Conservation (phyloP, 129 eudicot species). For the Helichrysum umbraculigerum region DNA sequence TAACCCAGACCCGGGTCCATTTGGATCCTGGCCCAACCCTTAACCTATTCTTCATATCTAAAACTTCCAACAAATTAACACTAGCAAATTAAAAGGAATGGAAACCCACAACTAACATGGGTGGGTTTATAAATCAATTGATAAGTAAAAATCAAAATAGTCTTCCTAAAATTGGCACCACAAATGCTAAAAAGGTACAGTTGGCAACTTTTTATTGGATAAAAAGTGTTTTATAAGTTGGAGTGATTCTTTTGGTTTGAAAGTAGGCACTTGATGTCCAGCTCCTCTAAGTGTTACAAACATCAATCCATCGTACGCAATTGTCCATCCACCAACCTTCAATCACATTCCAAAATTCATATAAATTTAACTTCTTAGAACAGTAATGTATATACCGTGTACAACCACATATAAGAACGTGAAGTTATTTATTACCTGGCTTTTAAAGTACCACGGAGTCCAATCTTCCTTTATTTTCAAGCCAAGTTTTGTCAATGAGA, state of each 20-base stretch:
- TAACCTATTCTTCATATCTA: neutral
- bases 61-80: neutral
- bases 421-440: slow-evolving; percentile 47
- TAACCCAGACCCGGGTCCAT: no score
- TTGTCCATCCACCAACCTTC: slow-evolving; percentile 92
- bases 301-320: slow-evolving; percentile 65
- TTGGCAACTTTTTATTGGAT: slow-evolving; percentile 49
- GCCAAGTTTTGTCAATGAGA: slow-evolving; percentile 60
- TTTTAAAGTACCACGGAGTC: slow-evolving; percentile 74
- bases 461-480: slow-evolving; percentile 64
- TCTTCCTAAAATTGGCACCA: neutral
- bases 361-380: neutral
- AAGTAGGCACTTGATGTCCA: slow-evolving; percentile 88
- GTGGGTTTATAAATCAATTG: slow-evolving; percentile 23
- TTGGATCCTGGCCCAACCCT: no score
- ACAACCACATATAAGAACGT: no score
- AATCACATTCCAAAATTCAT: neutral
- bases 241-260: slow-evolving; percentile 74
- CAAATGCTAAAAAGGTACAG: slow-evolving; percentile 39
- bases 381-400: no score
- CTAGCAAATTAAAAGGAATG: neutral
- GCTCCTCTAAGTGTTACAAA: slow-evolving; percentile 90
- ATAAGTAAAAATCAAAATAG: neutral
- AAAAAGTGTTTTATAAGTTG: slow-evolving; percentile 67
- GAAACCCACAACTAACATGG: slow-evolving; percentile 14